Conservation (phyloP, 2,329 filamentous ascomycete species). For the Colletotrichum filicis region DNA sequence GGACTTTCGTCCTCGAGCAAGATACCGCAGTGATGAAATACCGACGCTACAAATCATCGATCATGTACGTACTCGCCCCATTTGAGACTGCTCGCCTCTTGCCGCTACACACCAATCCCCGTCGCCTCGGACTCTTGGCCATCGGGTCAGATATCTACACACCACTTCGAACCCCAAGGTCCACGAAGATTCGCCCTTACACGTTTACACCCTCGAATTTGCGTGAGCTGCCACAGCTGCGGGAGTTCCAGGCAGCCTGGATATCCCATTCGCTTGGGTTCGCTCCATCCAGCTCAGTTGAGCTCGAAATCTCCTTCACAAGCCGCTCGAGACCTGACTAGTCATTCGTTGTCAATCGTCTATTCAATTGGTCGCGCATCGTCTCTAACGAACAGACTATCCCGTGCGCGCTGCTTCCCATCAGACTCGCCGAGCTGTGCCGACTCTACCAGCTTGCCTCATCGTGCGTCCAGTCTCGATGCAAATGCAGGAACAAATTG, state of each 20-base stretch:
- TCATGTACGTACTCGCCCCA: background rate
- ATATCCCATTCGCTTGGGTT: conserved; percentile 14
- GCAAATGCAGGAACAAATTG: background rate
- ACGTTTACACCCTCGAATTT: background rate
- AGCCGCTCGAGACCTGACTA: background rate
- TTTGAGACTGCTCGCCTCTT: background rate
- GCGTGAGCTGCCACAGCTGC: background rate
- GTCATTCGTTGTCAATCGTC: background rate
- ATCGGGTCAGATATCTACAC: background rate
- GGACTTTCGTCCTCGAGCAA: background rate
- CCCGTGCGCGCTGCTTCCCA: conserved; percentile 7
- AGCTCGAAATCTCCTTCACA: background rate
- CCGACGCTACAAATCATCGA: background rate
- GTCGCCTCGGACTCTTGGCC: background rate
- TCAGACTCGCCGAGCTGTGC: background rate
- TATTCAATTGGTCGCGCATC: conserved; percentile 14
- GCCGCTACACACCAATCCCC: background rate
- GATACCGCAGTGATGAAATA: background rate
- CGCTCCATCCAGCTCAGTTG: conserved; percentile 1
- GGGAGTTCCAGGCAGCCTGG: background rate
- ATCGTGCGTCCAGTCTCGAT: background rate
- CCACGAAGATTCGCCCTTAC: background rate
- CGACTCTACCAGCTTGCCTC: background rate
- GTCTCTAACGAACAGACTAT: conserved; percentile 15
- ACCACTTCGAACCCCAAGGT: background rate